Evolutionary conservation across 495 filamentous ascomycete species (phyloP), one percentile per base, ranked within the genome.

Genomic region (Opeltia flavorubescens): DNA sequence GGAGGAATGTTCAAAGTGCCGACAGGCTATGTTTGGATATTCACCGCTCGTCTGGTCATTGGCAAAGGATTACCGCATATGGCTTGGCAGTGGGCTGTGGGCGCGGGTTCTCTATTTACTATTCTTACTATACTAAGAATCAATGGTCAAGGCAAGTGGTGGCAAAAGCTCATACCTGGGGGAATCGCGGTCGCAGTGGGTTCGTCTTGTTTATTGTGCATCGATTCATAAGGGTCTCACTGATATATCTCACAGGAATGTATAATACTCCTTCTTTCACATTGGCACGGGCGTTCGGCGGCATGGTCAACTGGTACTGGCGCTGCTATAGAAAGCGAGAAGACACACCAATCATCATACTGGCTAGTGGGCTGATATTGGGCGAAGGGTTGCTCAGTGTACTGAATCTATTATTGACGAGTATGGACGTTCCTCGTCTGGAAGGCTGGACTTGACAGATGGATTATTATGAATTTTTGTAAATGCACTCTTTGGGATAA

Each of bases 241-340:
- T 41, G 27, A 58, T 68, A 46, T 71, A 42, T 13, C 43, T 48
- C 5, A 27, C 58, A 71, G 88, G 91, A 25, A 98, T 98, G 76
- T 99, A 96, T 66, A 99, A 96, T 55, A 82, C 85, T 2, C 93
- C 93, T 0, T 91, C 85, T 0, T 99, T 99, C 55, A 96, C 93
- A 0, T 71, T 99, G 3, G 89, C 93, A 2, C 66, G 93, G 40
- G 82, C 86, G 1, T 81, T 87, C 9, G 93, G 93, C 6, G 93
- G 91, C 2, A 47, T 93, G 29, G 60, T 94, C 39, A 79, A 77
- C 50, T 94, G 86, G 82, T 94, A 84, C 70, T 89, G 83, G 83
- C 64, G 63, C 21, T 62, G 60, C 5, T 65, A 67, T 28, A 65
- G 66, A 41, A 59, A 63, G 41, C 64, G 66, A 48, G 62, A 75